phyloP scores from a whole-genome alignment of 768 basidiomycete species.

The Phylloporus arenicola region DNA sequence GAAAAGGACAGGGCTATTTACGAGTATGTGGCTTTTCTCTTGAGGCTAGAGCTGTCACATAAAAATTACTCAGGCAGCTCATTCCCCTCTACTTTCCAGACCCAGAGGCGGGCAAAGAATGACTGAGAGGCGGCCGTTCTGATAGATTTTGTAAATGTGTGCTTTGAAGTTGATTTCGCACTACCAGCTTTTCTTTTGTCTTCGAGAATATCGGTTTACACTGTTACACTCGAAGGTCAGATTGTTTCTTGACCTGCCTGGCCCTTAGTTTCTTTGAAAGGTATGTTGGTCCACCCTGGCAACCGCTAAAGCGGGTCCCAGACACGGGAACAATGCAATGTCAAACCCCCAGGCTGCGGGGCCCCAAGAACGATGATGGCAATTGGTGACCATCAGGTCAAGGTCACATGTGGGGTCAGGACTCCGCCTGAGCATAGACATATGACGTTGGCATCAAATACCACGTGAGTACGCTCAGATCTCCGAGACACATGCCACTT shows the following conservation, averaged over 20 bases:
- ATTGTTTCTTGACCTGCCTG: not conserved
- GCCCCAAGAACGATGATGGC: too few species aligned
- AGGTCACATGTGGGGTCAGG: not conserved
- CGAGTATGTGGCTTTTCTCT: constrained; percentile 41
- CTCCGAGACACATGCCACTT: not conserved
- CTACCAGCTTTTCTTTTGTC: not conserved
- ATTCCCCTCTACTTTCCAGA: constrained; percentile 63
- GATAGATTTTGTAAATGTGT: not conserved
- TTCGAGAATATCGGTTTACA: not conserved
- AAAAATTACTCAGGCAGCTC: constrained; percentile 32
- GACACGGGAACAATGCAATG: not conserved
- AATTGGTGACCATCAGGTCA: too few species aligned
- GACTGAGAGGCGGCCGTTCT: not conserved
- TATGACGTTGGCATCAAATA: not conserved
- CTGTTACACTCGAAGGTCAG: not conserved
- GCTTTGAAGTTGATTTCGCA: not conserved
- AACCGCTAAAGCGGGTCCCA: not conserved
- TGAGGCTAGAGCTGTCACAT: not conserved
- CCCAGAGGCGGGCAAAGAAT: not conserved
- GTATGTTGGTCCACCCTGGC: not conserved
- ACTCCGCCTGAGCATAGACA: not conserved
- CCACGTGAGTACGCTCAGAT: not conserved
- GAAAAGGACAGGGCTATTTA: constrained; percentile 60
- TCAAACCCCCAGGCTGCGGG: too few species aligned
- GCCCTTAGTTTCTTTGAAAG: not conserved